phyloP scores from a whole-genome alignment of 306 rosid genomes.

The Corylus avellana region DNA sequence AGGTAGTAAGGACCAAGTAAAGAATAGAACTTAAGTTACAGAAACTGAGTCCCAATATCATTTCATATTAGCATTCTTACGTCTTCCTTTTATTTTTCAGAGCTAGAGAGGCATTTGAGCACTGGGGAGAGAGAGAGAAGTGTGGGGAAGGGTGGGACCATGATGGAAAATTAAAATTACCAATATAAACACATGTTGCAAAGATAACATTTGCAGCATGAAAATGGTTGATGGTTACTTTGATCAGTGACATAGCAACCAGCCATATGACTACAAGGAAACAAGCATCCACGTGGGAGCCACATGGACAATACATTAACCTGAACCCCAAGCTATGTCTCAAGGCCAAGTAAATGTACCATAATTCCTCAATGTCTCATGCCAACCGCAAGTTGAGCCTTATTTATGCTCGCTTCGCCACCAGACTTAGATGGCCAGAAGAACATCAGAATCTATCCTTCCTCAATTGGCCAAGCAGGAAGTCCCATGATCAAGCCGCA shows the following conservation, averaged over 20 bases:
- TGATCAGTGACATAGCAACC: neutral
- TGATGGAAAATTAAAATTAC: neutral
- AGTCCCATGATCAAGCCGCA: neutral
- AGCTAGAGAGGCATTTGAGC: too few relatives aligned
- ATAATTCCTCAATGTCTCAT: neutral
- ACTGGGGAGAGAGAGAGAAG: too few relatives aligned
- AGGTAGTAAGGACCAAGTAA: too few relatives aligned
- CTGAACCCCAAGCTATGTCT: neutral
- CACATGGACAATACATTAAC: too few relatives aligned
- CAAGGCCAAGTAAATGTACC: neutral
- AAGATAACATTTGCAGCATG: neutral
- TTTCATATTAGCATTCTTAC: too few relatives aligned
- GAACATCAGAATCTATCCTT: neutral
- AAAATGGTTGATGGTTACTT: neutral
- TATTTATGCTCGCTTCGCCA: neutral
- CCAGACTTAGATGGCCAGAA: neutral
- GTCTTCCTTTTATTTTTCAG: too few relatives aligned
- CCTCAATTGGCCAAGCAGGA: neutral
- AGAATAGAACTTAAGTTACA: too few relatives aligned
- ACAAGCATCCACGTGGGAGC: neutral
- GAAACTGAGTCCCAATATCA: too few relatives aligned
- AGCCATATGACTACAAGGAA: neutral
- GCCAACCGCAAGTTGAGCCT: neutral
- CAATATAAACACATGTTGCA: neutral
- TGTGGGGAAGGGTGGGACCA: neutral